phyloP scores from a whole-genome alignment of 306 rosid genomes.

The Ochetophila trinervis region DNA sequence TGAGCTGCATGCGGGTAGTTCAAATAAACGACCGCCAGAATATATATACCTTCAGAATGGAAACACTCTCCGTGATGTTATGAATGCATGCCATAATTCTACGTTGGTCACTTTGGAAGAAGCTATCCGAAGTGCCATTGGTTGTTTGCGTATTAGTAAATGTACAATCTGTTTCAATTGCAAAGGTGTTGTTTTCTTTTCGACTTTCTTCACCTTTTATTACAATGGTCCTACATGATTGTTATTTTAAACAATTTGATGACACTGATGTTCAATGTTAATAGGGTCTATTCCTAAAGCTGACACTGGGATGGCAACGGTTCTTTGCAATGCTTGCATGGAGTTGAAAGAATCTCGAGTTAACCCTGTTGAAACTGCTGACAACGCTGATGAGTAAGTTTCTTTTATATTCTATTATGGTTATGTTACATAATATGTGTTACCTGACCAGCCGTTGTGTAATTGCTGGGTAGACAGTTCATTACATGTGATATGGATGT shows the following conservation, averaged over 20 bases:
- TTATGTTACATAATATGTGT: neutral
- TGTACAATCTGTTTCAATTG: conserved; percentile 65
- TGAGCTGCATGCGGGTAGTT: conserved; percentile 90
- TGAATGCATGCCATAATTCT: conserved; percentile 49
- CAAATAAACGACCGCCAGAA: conserved; percentile 81
- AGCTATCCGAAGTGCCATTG: conserved; percentile 47
- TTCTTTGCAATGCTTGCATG: conserved; percentile 61
- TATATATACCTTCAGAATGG: conserved; percentile 70
- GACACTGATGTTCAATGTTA: conserved; percentile 19
- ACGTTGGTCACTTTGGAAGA: conserved; percentile 52
- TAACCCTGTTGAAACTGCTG: conserved; percentile 24
- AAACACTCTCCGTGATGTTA: conserved; percentile 68
- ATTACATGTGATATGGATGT: neutral
- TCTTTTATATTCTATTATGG: neutral
- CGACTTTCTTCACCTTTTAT: neutral
- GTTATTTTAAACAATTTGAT: neutral
- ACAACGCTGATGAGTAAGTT: conserved; percentile 19
- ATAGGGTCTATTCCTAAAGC: conserved; percentile 32
- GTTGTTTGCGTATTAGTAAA: conserved; percentile 44
- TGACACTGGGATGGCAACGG: conserved; percentile 35
- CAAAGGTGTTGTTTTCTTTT: conserved; percentile 53
- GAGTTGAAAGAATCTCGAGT: conserved; percentile 36
- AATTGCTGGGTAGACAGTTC: neutral
- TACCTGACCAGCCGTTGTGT: neutral
- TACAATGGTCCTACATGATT: neutral